These are phyloP conservation scores for Heterobasidion annosum DNA, from an alignment of 1,284 basidiomycete species.

Conservation along the genomic window DNA sequence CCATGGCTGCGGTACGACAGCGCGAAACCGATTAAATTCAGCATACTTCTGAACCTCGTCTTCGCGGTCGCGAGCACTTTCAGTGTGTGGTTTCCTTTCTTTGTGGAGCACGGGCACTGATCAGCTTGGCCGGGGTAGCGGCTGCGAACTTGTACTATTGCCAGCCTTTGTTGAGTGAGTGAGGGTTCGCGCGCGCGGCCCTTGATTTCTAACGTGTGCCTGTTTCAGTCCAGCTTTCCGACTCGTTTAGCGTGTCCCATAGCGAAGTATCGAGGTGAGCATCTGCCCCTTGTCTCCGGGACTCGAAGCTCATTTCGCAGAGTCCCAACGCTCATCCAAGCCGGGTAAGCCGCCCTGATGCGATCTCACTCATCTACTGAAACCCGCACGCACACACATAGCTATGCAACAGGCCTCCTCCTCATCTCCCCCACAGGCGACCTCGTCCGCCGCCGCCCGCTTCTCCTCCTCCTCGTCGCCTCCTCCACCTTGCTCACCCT, in stretches of 20 bases:
- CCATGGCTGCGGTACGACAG: constrained; percentile 51
- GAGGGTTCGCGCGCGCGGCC: neutral
- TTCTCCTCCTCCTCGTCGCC: constrained; percentile 31
- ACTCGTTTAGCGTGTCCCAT: constrained; percentile 49
- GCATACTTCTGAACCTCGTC: constrained; percentile 46
- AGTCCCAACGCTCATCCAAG: constrained; percentile 42
- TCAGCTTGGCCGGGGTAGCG: too few species aligned
- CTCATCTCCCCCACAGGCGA: constrained; percentile 45
- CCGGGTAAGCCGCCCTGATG: constrained; percentile 12
- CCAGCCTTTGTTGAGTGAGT: constrained; percentile 59
- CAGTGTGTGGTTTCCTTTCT: constrained; percentile 14
- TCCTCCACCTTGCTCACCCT: constrained; percentile 31
- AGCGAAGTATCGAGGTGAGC: constrained; percentile 44
- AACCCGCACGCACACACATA: too few species aligned
- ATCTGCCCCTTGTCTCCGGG: neutral
- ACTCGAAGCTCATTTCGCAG: constrained; percentile 8
- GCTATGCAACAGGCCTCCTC: constrained; percentile 39
- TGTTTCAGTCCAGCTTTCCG: constrained; percentile 39
- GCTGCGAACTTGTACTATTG: constrained; percentile 67
- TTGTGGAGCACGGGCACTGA: constrained; percentile 17
- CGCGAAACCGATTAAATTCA: constrained; percentile 48
- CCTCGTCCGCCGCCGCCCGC: constrained; percentile 39
- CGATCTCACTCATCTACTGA: constrained; percentile 5
- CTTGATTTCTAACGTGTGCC: neutral
- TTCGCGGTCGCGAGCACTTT: constrained; percentile 68